Evolutionary conservation across 2,329 filamentous ascomycete genomes (phyloP), one percentile per base, ranked within the genome.

Genomic region (Mycosphaerella arachidis): DNA sequence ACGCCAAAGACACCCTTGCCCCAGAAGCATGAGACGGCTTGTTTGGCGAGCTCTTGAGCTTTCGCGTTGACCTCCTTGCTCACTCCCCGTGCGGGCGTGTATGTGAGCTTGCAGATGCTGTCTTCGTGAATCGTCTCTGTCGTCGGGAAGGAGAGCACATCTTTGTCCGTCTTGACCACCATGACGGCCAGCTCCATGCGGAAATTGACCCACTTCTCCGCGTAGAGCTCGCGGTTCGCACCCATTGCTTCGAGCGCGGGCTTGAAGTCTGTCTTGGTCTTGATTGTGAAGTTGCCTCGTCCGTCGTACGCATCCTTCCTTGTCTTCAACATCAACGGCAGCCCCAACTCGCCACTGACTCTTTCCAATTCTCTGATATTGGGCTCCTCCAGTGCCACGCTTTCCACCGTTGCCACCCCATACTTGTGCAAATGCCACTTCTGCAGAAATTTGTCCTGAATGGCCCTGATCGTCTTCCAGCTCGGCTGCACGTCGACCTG

Each of bases 101-200:
- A 97, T 1, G 93, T 91, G 65, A 92, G 87, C 68, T 95, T 94
- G 83, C 94, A 97, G 68, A 99, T 92, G 71, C 87, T 94, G 75
- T 97, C 90, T 75, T 97, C 91, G 69, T 99, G 94, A 31, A 97
- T 84, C 0, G 93, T 97, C 79, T 99, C 94, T 1, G 97, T 92
- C 0, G 88, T 89, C 0, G 94, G 92, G 72, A 94, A 97, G 4
- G 92, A 85, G 33, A 92, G 78, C 3, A 84, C 81, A 5, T 78
- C 76, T 66, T 95, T 86, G 71, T 92, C 89, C 0, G 90, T 96
- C 71, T 96, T 90, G 59, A 97, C 86, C 8, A 97, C 93, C 86
- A 97, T 96, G 66, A 96, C 92, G 5, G 94, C 90, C 56, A 97
- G 79, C 77, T 97, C 93, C 76, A 89, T 87, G 68, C 83, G 83